These are phyloP conservation scores for Aschersonia sp. DNA, from an alignment of 2,329 filamentous ascomycete species.

Conservation along the genomic window DNA sequence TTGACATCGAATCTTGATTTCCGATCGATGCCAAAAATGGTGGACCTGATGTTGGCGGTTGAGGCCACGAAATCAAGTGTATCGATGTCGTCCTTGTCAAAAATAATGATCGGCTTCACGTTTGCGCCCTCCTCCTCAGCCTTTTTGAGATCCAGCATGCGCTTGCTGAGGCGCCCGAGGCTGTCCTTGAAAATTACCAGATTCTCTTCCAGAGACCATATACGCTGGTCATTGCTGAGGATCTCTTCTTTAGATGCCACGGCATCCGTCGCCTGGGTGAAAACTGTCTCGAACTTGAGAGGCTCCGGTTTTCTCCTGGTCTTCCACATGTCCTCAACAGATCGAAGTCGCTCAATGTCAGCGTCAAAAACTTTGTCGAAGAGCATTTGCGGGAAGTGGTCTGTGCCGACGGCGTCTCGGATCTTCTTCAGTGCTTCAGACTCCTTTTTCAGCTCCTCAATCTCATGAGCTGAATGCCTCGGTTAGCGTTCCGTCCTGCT, in stretches of 20 bases:
- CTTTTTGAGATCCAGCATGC: slow-evolving; percentile 51
- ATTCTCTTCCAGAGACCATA: slow-evolving; percentile 77
- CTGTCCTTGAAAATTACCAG: slow-evolving; percentile 78
- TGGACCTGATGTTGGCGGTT: slow-evolving; percentile 77
- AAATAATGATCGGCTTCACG: slow-evolving; percentile 55
- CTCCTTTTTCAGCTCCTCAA: slow-evolving; percentile 75
- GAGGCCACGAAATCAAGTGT: slow-evolving; percentile 90
- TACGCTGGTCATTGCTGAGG: slow-evolving; percentile 52
- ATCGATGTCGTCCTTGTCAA: slow-evolving; percentile 95
- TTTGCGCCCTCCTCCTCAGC: slow-evolving; percentile 26
- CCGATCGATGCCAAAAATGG: slow-evolving; percentile 74
- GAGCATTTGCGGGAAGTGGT: slow-evolving; percentile 62
- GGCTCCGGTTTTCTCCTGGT: slow-evolving; percentile 59
- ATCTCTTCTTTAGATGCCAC: slow-evolving; percentile 39
- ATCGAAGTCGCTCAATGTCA: slow-evolving; percentile 68
- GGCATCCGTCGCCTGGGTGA: slow-evolving; percentile 32
- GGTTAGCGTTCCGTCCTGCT: too few relatives aligned
- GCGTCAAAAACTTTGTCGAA: slow-evolving; percentile 88
- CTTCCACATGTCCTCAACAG: slow-evolving; percentile 97
- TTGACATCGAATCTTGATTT: slow-evolving; percentile 96
- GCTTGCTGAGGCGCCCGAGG: slow-evolving; percentile 59
- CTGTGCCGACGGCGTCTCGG: slow-evolving; percentile 63
- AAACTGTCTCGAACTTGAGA: slow-evolving; percentile 52
- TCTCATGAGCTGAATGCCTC: slow-evolving; percentile 46
- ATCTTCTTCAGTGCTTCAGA: slow-evolving; percentile 74